Evolutionary conservation across 495 filamentous ascomycete species (phyloP).

Genomic region (Penicillium ucsense): DNA sequence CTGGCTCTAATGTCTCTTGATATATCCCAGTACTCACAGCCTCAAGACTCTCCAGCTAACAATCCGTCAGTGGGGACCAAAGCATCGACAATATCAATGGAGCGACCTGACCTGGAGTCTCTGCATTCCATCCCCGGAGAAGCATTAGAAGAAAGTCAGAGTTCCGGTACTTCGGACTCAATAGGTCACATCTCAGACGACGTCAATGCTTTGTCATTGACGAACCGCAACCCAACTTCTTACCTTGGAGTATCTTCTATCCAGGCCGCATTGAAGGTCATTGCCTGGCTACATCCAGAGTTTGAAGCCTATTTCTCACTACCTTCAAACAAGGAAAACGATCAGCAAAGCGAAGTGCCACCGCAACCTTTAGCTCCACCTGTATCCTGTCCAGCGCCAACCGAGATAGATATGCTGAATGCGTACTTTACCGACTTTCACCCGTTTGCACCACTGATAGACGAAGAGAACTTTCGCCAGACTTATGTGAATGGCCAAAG

Average conservation of each 20-base stretch:
- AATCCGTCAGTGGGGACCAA: conserved; percentile 5
- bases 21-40: conserved; percentile 1
- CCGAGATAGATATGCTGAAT: conserved; percentile 41
- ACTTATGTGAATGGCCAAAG: conserved; percentile 40
- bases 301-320: conserved; percentile 28
- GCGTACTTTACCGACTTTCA: conserved; percentile 64
- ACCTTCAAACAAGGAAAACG: background rate
- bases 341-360: background rate
- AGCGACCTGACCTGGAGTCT: conserved; percentile 8
- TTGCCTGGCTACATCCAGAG: conserved; percentile 35
- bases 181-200: conserved; percentile 41
- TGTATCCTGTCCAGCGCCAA: background rate
- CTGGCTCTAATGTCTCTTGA: conserved; percentile 7
- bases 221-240: conserved; percentile 41
- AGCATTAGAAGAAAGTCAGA: background rate
- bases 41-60: conserved; percentile 3
- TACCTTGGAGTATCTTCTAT: conserved; percentile 62
- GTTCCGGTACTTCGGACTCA: conserved; percentile 2
- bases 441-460: conserved; percentile 58
- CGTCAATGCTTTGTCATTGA: conserved; percentile 58
- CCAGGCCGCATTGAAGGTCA: conserved; percentile 37
- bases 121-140: conserved; percentile 13
- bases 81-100: conserved; percentile 5
- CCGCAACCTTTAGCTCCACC: background rate
- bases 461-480: conserved; percentile 56